Evolutionary conservation across 768 basidiomycete species (phyloP).

Genomic region (Pleurotus citrinopileatus): DNA sequence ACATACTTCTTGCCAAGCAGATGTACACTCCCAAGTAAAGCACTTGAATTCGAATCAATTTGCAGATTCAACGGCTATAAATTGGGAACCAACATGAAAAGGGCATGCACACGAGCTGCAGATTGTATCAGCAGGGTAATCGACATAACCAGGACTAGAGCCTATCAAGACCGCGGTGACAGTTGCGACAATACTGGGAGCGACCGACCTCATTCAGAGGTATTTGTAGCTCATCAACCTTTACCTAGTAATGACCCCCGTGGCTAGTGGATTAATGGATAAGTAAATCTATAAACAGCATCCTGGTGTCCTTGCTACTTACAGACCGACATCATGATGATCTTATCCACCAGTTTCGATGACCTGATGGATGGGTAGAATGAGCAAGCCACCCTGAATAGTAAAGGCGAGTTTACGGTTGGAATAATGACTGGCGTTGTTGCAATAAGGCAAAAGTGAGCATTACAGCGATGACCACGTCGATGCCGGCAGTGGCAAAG

Average conservation of each 20-base stretch:
- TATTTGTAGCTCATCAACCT: not conserved
- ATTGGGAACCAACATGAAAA: not conserved
- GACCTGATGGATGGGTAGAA: not conserved
- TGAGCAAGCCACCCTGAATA: not conserved
- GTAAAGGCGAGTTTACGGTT: not conserved
- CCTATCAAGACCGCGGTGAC: not conserved
- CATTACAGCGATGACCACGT: not conserved
- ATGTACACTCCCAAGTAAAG: conserved; percentile 2
- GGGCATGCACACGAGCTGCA: not conserved
- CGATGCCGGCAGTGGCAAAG: not conserved
- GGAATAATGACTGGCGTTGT: not conserved
- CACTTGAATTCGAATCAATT: not conserved
- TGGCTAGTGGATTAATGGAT: not conserved
- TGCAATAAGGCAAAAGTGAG: not conserved
- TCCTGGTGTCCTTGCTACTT: not conserved
- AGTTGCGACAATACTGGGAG: not conserved
- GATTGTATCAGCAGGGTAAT: not conserved
- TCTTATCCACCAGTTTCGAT: not conserved
- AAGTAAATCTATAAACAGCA: not conserved
- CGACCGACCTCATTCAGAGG: not conserved
- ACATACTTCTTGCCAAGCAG: not conserved
- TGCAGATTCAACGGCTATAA: not conserved
- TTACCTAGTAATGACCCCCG: conserved; percentile 2
- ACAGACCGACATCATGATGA: conserved; percentile 5
- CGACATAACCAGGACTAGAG: not conserved